Evolutionary conservation across 2,329 filamentous ascomycete species (phyloP).

Genomic region (Aspergillus viridinutans): DNA sequence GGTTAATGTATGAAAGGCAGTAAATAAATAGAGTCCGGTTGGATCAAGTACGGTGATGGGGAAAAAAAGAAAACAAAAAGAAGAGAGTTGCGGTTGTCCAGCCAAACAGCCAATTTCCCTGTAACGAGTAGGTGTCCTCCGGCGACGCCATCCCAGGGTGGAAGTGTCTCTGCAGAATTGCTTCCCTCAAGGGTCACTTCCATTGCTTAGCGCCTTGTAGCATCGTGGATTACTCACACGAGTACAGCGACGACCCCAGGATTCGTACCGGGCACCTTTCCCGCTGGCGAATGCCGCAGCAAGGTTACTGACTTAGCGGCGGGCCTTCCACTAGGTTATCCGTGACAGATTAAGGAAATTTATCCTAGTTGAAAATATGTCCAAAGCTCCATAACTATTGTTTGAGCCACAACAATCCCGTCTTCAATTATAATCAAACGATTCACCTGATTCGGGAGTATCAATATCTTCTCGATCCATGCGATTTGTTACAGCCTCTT

Average conservation of each 20-base stretch:
- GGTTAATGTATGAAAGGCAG: too few species aligned
- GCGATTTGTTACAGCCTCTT: background rate
- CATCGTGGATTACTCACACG: slow-evolving; percentile 54
- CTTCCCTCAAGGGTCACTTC: slow-evolving; percentile 54
- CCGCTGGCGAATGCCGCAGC: slow-evolving; percentile 35
- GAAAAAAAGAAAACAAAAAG: slow-evolving; percentile 21
- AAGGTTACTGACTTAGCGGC: slow-evolving; percentile 35
- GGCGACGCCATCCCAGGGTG: slow-evolving; percentile 52
- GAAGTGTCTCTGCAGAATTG: slow-evolving; percentile 55
- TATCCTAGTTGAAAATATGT: background rate
- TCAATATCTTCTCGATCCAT: background rate
- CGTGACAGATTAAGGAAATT: slow-evolving; percentile 34
- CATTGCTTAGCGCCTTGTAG: slow-evolving; percentile 52
- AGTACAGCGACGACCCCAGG: slow-evolving; percentile 51
- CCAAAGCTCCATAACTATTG: fast-evolving
- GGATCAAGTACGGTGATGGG: background rate
- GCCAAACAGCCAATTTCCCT: slow-evolving; percentile 34
- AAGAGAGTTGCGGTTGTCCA: slow-evolving; percentile 32
- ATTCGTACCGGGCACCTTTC: slow-evolving; percentile 53
- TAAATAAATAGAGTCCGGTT: background rate
- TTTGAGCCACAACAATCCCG: background rate
- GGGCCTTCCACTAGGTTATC: slow-evolving; percentile 40
- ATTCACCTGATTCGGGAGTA: background rate
- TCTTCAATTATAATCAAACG: background rate
- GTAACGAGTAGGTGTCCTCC: slow-evolving; percentile 48